Percentiles rank a stretch among this genome's conserved stretches.
phyloP scores from a whole-genome alignment of 768 basidiomycete genomes.

The Rhizopogon salebrosus region DNA sequence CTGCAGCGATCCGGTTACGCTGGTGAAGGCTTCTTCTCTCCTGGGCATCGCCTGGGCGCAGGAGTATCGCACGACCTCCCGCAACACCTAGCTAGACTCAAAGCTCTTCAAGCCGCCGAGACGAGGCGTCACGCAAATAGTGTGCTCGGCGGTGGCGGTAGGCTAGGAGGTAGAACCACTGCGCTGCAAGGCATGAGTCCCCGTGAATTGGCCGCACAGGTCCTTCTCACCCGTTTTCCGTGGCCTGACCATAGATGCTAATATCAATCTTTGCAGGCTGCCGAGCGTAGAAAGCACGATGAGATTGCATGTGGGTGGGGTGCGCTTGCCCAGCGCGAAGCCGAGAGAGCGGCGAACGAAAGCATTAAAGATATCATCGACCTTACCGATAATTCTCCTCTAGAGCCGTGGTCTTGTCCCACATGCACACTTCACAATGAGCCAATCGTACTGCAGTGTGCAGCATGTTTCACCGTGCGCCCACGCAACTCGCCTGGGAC shows the following conservation, averaged over 20 bases:
- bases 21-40: constrained; percentile 85
- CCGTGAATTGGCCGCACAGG: constrained; percentile 69
- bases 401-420: constrained; percentile 40
- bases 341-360: constrained; percentile 62
- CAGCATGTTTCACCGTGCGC: constrained; percentile 41
- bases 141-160: constrained; percentile 48
- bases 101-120: constrained; percentile 79
- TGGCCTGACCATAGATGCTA: background rate
- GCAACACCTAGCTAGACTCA: constrained; percentile 55
- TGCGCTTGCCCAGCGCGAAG: constrained; percentile 49
- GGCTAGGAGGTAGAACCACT: constrained; percentile 51
- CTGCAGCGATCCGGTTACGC: constrained; percentile 78
- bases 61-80: constrained; percentile 66
- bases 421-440: constrained; percentile 61
- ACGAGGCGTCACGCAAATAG: constrained; percentile 47
- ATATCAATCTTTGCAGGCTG: constrained; percentile 54
- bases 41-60: constrained; percentile 66
- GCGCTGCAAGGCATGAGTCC: constrained; percentile 44
- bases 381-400: constrained; percentile 36
- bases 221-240: constrained; percentile 25
- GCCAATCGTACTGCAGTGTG: constrained; percentile 43
- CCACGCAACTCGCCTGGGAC: constrained; percentile 19
- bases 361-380: constrained; percentile 57
- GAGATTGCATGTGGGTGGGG: constrained; percentile 73
- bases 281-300: constrained; percentile 71